These are phyloP conservation scores for Aspergillus thermomutatus DNA, from an alignment of 2,329 filamentous ascomycete species.

Conservation along the genomic window DNA sequence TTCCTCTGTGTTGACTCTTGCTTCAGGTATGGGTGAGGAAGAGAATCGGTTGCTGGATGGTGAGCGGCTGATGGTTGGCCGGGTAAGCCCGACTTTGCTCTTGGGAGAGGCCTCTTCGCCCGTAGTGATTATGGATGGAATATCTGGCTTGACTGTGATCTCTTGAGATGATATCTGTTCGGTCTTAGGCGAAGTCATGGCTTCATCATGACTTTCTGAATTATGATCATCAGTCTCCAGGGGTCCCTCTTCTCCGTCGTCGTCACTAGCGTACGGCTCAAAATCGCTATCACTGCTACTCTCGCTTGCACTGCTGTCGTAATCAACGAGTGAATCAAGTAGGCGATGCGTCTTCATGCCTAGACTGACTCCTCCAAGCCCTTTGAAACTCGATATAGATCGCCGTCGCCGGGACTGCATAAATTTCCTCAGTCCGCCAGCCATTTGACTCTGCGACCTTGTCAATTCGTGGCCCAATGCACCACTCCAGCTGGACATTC, in stretches of 20 bases:
- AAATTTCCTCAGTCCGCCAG: conserved; percentile 60
- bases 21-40: conserved; percentile 69
- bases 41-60: conserved; percentile 55
- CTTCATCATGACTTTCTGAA: neutral
- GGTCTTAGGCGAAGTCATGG: neutral
- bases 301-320: conserved; percentile 46
- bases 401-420: conserved; percentile 56
- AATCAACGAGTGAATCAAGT: conserved; percentile 58
- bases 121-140: conserved; percentile 26
- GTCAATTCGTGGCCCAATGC: conserved; percentile 51
- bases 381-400: conserved; percentile 46
- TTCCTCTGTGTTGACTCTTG: conserved; percentile 63
- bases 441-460: conserved; percentile 43
- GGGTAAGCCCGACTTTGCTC: conserved; percentile 14
- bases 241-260: conserved; percentile 27
- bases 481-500: conserved; percentile 50
- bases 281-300: conserved; percentile 41
- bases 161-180: conserved; percentile 1
- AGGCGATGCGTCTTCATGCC: conserved; percentile 75
- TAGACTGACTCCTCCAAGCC: conserved; percentile 59
- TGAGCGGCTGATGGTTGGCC: conserved; percentile 27
- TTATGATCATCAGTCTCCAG: conserved; percentile 5
- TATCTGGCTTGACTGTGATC: conserved; percentile 1
- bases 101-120: conserved; percentile 22
- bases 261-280: conserved; percentile 40